Evolutionary conservation across 352 stramenopile genomes (phyloP).

Genomic region (Phytophthora tentaculata): DNA sequence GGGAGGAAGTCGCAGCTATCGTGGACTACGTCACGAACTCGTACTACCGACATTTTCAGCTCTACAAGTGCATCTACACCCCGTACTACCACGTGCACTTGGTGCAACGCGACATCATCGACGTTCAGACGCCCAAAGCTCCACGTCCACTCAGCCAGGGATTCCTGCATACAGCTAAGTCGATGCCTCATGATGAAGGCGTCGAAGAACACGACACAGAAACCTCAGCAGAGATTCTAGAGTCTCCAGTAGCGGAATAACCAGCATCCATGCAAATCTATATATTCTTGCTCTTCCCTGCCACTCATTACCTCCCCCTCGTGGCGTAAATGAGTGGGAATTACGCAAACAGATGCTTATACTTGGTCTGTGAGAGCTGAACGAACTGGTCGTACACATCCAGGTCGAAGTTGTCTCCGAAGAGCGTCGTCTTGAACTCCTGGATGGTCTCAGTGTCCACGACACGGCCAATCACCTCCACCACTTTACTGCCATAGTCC

Average conservation of each 20-base stretch:
- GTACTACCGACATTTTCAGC: slow-evolving; percentile 83
- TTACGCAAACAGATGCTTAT: slow-evolving; percentile 75
- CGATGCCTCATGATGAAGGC: slow-evolving; percentile 6
- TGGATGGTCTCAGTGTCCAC: slow-evolving; percentile 73
- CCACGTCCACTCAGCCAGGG: slow-evolving; percentile 46
- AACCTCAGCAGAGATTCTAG: slow-evolving; percentile 5
- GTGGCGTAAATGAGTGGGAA: not conserved
- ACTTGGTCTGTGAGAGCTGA: slow-evolving; percentile 76
- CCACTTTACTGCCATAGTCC: slow-evolving; percentile 86
- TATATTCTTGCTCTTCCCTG: slow-evolving; percentile 31
- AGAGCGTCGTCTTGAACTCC: slow-evolving; percentile 89
- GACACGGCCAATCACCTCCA: slow-evolving; percentile 87
- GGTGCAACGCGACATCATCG: slow-evolving; percentile 51
- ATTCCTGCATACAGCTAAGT: slow-evolving; percentile 41
- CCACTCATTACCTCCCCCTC: slow-evolving; percentile 3
- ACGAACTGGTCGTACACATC: slow-evolving; percentile 88
- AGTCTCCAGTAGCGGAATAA: slow-evolving; percentile 9
- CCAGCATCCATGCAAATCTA: slow-evolving; percentile 18
- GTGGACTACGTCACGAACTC: slow-evolving; percentile 80
- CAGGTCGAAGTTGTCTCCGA: slow-evolving; percentile 83
- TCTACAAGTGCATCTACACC: slow-evolving; percentile 87
- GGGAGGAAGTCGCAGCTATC: slow-evolving; percentile 53
- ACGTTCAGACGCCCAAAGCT: slow-evolving; percentile 46
- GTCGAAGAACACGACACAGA: slow-evolving; percentile 1
- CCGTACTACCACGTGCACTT: slow-evolving; percentile 62